Evolutionary conservation across 2,329 filamentous ascomycete genomes (phyloP), one percentile per base, ranked within the genome.

Genomic region (Periconia sp.): DNA sequence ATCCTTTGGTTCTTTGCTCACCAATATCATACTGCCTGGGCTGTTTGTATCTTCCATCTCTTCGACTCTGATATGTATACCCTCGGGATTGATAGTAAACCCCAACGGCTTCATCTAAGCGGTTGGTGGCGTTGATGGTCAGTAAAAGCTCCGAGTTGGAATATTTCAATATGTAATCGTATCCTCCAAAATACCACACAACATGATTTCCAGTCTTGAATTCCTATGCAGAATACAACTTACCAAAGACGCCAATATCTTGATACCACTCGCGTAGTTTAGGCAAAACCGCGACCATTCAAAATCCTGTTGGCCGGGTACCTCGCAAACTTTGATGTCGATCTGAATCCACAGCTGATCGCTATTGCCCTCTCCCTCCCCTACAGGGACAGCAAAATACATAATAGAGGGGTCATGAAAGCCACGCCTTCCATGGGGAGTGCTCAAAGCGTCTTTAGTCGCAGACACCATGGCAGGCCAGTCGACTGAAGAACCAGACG

Each of bases 261-360:
- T 64, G 37, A 50, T 49, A 6, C 56, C 59, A 7, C 61, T 68
- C 2, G 64, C 63, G 44, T 68, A 66, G 31, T 60, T 53, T 8
- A 61, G 49, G 46, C 59, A 55, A 17, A 69, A 68, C 1, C 44
- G 41, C n/a, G 48, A 18, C 67, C 65, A 70, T 8, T 54, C 50
- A 27, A 68, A 70, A 1, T 56, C 3, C 17, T 50, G 40, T 23
- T 47, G 10, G 18, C 59, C 49, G 1, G 52, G 48, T 17, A 50
- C 53, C 35, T 60, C 58, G 53, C 59, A 64, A 2, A 68, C 47
- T 31, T 68, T 68, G 55, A 68, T 47, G 17, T 69, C 66, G 19
- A 70, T 54, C 44, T 70, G 64, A 14, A 66, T 52, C 48, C 50
- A 64, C 19, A 60, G 56, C 3, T 57, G 48, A 10, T 50, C 43